Evolutionary conservation across 2,329 filamentous ascomycete species (phyloP), one percentile per base, ranked within the genome.

Genomic region (Xylaria sp.): DNA sequence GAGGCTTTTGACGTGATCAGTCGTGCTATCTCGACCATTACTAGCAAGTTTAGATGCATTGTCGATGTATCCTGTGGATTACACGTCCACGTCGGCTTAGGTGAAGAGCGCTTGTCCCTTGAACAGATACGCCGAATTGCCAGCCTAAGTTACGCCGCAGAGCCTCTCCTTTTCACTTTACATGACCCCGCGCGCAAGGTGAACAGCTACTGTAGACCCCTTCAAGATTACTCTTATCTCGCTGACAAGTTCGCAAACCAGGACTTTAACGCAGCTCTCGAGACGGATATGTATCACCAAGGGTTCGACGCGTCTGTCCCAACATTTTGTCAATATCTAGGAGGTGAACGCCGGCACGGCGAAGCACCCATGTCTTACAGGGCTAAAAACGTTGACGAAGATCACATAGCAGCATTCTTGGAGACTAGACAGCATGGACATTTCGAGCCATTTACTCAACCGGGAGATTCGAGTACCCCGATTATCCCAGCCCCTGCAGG

Each of bases 31-130:
- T 34, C 70, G 0, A 6, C 57, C 13, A 28, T 74, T 4, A 63
- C 39, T 1, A 67, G 57, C 1, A 58, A 41, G 0, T 75, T 65
- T 55, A 59, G 73, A 8, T 68, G 71, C 6, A n/a, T 15, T 0
- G 55, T 71, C 0, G 76, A 75, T 44, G 0, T 15, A 0, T 56
- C 71, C 0, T 75, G 74, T 9, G 74, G 71, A 0, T 18, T 76
- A 0, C 74, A 76, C 13, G 74, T 76, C 20, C 75, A 76, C 15
- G 72, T 75, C 2, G 74, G 74, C 6, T 61, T 70, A 46, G 66
- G 68, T 0, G 10, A 5, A 3, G 63, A 74, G 3, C 34, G 32
- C 2, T 63, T 76, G 25, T 28, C 70, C 3, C 56, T 75, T 0
- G 69, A 72, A 3, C 67, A 71, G 0, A 44, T 74, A 3, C 70